Evolutionary conservation across 1,284 basidiomycete genomes (phyloP), one percentile per base, ranked within the genome.

Genomic region (Ustilago trichophora): DNA sequence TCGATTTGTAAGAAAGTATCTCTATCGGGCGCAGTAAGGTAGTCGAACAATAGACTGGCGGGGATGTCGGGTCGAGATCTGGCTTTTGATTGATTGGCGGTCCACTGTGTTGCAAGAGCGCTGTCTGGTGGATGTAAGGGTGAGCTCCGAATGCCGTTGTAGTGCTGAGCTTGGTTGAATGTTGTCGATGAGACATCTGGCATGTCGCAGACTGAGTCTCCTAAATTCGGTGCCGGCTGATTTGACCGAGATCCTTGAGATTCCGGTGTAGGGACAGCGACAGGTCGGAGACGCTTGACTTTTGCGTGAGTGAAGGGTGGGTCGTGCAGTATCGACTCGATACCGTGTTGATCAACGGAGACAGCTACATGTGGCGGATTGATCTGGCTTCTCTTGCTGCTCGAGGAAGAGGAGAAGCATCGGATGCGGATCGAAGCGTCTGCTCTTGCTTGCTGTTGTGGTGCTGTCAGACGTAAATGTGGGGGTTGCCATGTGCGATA

Each of bases 241-340:
- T 37, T 19, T 12, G 19, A 15, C 7, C 29, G 24, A 11, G 50
- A 33, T 21, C 43, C 2, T 15, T 6, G 13, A 13, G 5, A 6
- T 11, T 52, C 15, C 18, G 48, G 27, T 13, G 36, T 35, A 11
- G 44, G 19, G 4, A 18, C 31, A 15, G 38, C 29, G 6, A 48
- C 45, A 15, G 57, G 48, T 36, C 59, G 52, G 9, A 63, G 34
- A 21, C 59, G 52, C 40, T 63, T 63, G 24, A 48, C 38, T 35
- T 51, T 63, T 3, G 43, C 18, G 25, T 38, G 33, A n/a, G 47
- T 26, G 29, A 47, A 56, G 15, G 59, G 59, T 4, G 53, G 40
- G 15, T 55, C 40, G 18, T 63, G 53, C 6, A 52, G 16, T 5
- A 49, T 26, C 5, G 60, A 56, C 31, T 52, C 53, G 49, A 52